Base-by-base conservation (phyloP, 805 yeast species). In the Yarrowia divulgata region DNA sequence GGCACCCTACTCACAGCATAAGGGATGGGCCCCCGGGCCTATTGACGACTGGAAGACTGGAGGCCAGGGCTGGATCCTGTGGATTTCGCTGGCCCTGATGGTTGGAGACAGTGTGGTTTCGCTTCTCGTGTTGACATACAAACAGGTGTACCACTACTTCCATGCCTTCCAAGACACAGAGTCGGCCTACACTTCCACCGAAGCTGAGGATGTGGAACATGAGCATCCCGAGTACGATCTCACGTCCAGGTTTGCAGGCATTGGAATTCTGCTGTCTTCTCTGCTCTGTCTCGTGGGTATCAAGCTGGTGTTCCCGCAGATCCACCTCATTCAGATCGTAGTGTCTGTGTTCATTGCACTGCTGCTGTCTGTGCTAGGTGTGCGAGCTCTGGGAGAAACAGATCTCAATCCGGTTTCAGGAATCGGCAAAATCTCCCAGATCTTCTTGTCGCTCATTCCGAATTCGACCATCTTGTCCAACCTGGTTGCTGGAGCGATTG, bases 371-470 rank as follows among this genome's bases (percentile, higher is more conserved):
- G 84, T 94, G 0, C 81, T 94, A 6, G 98, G 97, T 1, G 97
- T 95, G 0, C 83, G 98, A 57, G 98, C 99, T 0, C 81, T 94
- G 7, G 99, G 99, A 5, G 98, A 95, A 77, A 95, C 99, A 0
- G 99, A 94, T 79, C 83, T 94, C 72, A 94, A 94, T 75, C 99
- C 99, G 0, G 99, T 94, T 1, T 89, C 97, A 74, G 98, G 98
- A 0, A 93, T 94, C 34, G 98, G 99, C 1, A 94, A 94, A 79
- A 81, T 94, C 37, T 93, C 98, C 0, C 99, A 94, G 77, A 81
- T 94, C 62, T 78, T 95, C 1, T 92, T 95, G 78, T 97, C 98
- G 0, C 75, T 92, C 13, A 82, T 94, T 7, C 77, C 81, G 55
- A 90, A 88, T 70, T 96, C 96, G 0, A 86, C 92, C 12, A 91